Base-by-base conservation (phyloP, 2,329 filamentous ascomycete genomes). In the Grosmannia clavigera region DNA sequence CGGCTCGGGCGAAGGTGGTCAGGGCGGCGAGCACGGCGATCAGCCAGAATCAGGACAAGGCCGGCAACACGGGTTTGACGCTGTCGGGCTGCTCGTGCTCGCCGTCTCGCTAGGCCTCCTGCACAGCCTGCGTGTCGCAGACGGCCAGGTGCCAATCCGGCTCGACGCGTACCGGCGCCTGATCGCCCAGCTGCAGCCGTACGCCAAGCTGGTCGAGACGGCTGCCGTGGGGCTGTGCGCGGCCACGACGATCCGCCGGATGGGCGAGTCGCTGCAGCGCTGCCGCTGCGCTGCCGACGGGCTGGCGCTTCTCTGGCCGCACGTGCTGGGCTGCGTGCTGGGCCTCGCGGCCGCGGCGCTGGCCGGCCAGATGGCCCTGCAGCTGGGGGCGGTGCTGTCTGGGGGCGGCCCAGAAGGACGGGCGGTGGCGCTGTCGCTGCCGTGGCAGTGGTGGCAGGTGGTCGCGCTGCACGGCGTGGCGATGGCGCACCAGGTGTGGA, bases 1-100 rank as follows among this genome's bases (percentile, higher is more conserved):
- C 12, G 69, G 69, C 29, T 68, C 71, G 6, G 70, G 69, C 38
- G 68, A 70, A 16, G 71, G 71, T 10, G 31, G 27, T 22, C 59
- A 51, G 1, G 53, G 27, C 40, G 51, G 58, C 14, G 52, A 58
- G 2, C 43, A 16, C 31, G 25, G 14, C 5, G 50, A 14, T 35
- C 33, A 4, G 29, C 29, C 35, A n/a, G 43, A 12, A 31, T 1
- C 22, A 9, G 14, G 31, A 22, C 48, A 27, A 14, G 27, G 5
- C 4, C 50, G 25, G 38, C 29, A 3, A 3, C 14, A 10, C 52
- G 4, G 1, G 9, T 2, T 55, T 31, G 52, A 7, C 11, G 52
- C 35, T 16, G 25, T 25, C 7, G 7, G 43, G 19, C 7, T 22
- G 48, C 35, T 14, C 48, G 43, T 43, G 27, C 43, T 48, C 10